Evolutionary conservation across 345 rosid species (phyloP).

Genomic region (Conringia planisiliqua): DNA sequence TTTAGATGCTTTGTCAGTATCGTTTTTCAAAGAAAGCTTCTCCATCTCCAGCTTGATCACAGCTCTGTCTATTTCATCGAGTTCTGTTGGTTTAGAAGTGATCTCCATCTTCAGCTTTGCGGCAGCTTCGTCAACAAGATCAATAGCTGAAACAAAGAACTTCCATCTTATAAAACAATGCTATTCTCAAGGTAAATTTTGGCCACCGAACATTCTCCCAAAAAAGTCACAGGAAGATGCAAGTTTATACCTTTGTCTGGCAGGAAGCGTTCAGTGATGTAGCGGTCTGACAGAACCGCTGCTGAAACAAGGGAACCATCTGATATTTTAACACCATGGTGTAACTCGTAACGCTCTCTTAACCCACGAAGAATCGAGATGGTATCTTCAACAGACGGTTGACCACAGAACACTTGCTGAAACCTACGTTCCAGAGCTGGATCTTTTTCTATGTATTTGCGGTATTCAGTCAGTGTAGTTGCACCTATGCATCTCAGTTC

Average conservation of each 20-base stretch:
- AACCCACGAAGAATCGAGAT: slow-evolving; percentile 88
- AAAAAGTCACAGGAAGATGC: background rate
- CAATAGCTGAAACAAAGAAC: slow-evolving; percentile 63
- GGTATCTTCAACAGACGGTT: slow-evolving; percentile 92
- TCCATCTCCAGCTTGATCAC: slow-evolving; percentile 91
- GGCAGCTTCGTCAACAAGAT: slow-evolving; percentile 95
- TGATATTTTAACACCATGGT: slow-evolving; percentile 91
- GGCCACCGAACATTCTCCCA: background rate
- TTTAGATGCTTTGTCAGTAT: slow-evolving; percentile 79
- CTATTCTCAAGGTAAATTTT: background rate
- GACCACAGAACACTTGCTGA: slow-evolving; percentile 91
- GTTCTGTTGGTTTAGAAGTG: slow-evolving; percentile 90
- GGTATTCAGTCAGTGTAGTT: slow-evolving; percentile 81
- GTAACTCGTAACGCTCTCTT: slow-evolving; percentile 83
- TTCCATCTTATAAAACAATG: background rate
- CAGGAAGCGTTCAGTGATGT: slow-evolving; percentile 85
- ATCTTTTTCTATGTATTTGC: slow-evolving; percentile 90
- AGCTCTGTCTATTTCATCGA: slow-evolving; percentile 88
- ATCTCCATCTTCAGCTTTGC: slow-evolving; percentile 98
- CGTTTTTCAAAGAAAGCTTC: slow-evolving; percentile 79
- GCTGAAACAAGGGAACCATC: slow-evolving; percentile 90
- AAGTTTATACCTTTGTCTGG: slow-evolving; percentile 80
- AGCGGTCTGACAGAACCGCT: slow-evolving; percentile 82
- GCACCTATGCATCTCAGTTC: slow-evolving; percentile 94
- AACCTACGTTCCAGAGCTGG: slow-evolving; percentile 90